phyloP scores from a whole-genome alignment of 257 asterid species.

The Asclepias syriaca region DNA sequence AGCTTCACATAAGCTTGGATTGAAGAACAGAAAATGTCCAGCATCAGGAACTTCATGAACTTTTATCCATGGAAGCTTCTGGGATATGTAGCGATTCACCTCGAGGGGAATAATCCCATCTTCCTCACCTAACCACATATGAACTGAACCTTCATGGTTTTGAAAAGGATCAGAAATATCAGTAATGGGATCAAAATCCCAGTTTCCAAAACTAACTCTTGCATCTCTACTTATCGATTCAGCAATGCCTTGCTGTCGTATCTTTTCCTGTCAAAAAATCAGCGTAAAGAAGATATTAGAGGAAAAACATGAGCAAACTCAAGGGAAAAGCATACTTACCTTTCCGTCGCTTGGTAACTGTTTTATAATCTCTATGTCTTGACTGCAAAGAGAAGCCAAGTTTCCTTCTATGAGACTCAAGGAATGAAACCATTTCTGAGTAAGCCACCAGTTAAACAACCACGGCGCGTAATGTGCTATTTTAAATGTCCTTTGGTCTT shows the following conservation, averaged over 20 bases:
- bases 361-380: slow-evolving; percentile 52
- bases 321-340: slow-evolving; percentile 32
- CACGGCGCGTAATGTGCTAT: slow-evolving; percentile 70
- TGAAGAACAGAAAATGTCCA: slow-evolving; percentile 54
- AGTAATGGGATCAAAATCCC: slow-evolving; percentile 56
- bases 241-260: background rate
- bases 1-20: slow-evolving; percentile 44
- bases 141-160: slow-evolving; percentile 57
- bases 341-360: slow-evolving; percentile 39
- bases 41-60: slow-evolving; percentile 67
- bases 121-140: slow-evolving; percentile 71
- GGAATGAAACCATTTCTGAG: slow-evolving; percentile 68
- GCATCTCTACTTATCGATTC: slow-evolving; percentile 9
- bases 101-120: slow-evolving; percentile 43
- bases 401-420: slow-evolving; percentile 50
- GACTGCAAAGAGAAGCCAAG: slow-evolving; percentile 32
- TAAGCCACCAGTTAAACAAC: slow-evolving; percentile 84
- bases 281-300: background rate
- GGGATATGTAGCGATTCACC: slow-evolving; percentile 41
- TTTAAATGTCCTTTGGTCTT: slow-evolving; percentile 50
- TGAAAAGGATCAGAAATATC: slow-evolving; percentile 61
- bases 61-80: slow-evolving; percentile 62
- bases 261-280: background rate
- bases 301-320: background rate
- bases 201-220: slow-evolving; percentile 12